phyloP scores from a whole-genome alignment of 805 yeast genomes.

The Yarrowia keelungensis region DNA sequence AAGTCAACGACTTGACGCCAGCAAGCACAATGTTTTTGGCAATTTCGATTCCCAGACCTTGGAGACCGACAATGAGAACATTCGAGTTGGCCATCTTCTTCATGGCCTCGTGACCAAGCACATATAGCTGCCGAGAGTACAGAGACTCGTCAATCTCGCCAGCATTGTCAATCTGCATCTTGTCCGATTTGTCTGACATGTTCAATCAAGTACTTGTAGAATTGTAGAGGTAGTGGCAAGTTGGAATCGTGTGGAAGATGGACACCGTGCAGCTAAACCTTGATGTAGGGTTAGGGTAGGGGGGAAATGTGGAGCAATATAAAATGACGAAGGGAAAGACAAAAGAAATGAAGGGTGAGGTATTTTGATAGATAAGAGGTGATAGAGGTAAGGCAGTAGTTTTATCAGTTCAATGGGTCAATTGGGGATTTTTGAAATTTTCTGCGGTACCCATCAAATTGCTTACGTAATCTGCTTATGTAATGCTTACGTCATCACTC shows the following conservation, averaged over 20 bases:
- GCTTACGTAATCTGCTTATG: no score
- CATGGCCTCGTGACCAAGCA: constrained; percentile 98
- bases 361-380: not conserved
- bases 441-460: no score
- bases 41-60: constrained; percentile 93
- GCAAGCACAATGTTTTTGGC: constrained; percentile 97
- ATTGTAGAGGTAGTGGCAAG: constrained; percentile 2
- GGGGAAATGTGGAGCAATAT: not conserved
- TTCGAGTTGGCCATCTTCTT: constrained; percentile 92
- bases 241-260: constrained; percentile 16
- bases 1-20: constrained; percentile 89
- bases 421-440: no score
- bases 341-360: not conserved
- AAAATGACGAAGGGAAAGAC: not conserved
- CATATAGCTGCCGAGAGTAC: constrained; percentile 94
- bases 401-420: no score
- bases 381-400: no score
- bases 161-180: constrained; percentile 49
- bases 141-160: constrained; percentile 84
- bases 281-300: constrained; percentile 11
- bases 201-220: not conserved
- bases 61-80: constrained; percentile 87
- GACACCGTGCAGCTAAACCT: not conserved
- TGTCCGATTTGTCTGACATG: constrained; percentile 34
- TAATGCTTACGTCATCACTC: no score